phyloP scores from a whole-genome alignment of 176 grass and related monocot species.

The Chrysopogon serrulatus region DNA sequence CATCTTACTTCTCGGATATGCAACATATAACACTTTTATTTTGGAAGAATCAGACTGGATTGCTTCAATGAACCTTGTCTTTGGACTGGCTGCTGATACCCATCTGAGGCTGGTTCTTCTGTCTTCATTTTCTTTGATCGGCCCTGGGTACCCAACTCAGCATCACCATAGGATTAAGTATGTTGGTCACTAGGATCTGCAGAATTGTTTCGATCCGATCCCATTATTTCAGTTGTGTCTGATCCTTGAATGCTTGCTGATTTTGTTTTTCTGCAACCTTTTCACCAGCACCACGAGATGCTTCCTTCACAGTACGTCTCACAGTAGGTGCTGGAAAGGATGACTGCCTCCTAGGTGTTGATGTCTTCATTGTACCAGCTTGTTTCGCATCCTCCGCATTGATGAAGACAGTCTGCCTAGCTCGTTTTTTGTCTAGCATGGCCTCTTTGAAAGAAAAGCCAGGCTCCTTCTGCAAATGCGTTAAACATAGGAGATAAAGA shows the following conservation, averaged over 20 bases:
- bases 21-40: no score
- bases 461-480: no score
- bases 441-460: no score
- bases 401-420: slow-evolving; percentile 85
- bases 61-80: slow-evolving; percentile 57
- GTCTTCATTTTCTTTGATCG: slow-evolving; percentile 47
- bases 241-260: slow-evolving; percentile 32
- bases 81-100: slow-evolving; percentile 22
- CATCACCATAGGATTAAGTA: slow-evolving; percentile 67
- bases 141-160: slow-evolving; percentile 35
- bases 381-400: slow-evolving; percentile 95
- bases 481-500: no score
- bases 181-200: slow-evolving; percentile 54
- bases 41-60: no score
- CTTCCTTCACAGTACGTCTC: slow-evolving; percentile 72
- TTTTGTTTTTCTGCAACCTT: slow-evolving; percentile 56
- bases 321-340: slow-evolving; percentile 89
- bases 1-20: no score
- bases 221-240: no score
- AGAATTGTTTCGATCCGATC: slow-evolving; percentile 46
- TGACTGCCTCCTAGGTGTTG: slow-evolving; percentile 74
- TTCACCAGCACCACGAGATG: slow-evolving; percentile 47
- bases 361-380: slow-evolving; percentile 77
- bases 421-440: slow-evolving; percentile 90
- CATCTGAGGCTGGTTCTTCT: slow-evolving; percentile 44